Percentiles rank a stretch among this genome's conserved stretches.
phyloP scores from a whole-genome alignment of 148 eudicot species.

The Diospyros lotus region DNA sequence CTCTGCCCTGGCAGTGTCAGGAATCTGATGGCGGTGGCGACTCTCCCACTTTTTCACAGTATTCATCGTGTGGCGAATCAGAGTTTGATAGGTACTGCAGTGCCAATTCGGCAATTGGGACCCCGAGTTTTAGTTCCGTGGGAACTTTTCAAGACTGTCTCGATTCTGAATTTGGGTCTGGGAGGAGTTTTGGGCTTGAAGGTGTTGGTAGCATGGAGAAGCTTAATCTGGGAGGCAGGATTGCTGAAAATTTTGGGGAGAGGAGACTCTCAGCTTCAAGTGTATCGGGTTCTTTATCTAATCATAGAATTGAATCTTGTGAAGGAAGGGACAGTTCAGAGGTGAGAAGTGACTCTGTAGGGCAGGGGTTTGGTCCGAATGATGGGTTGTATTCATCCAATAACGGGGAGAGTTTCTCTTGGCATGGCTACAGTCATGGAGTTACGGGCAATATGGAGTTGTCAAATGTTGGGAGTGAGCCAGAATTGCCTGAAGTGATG shows the following conservation, averaged over 20 bases:
- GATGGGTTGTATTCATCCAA: conserved; percentile 18
- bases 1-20: conserved; percentile 20
- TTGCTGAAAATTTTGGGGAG: conserved; percentile 29
- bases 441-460: conserved; percentile 5
- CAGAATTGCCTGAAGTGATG: conserved; percentile 8
- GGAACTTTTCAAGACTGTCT: conserved; percentile 58
- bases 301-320: conserved; percentile 9
- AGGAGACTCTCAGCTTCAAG: conserved; percentile 15
- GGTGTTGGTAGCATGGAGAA: conserved; percentile 32
- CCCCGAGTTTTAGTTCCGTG: conserved; percentile 77
- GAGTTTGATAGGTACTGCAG: conserved; percentile 92
- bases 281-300: conserved; percentile 11
- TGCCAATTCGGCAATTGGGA: conserved; percentile 87
- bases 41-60: conserved; percentile 54
- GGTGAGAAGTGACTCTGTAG: conserved; percentile 2
- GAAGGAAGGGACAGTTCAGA: conserved; percentile 11
- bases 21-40: conserved; percentile 38
- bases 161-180: conserved; percentile 70
- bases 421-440: background rate
- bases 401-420: conserved; percentile 18
- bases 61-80: conserved; percentile 89
- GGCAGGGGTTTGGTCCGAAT: conserved; percentile 3
- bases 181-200: conserved; percentile 41
- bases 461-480: conserved; percentile 1
- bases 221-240: conserved; percentile 46